phyloP scores from a whole-genome alignment of 73 alveolate genomes.

The Symbiodinium natans region DNA sequence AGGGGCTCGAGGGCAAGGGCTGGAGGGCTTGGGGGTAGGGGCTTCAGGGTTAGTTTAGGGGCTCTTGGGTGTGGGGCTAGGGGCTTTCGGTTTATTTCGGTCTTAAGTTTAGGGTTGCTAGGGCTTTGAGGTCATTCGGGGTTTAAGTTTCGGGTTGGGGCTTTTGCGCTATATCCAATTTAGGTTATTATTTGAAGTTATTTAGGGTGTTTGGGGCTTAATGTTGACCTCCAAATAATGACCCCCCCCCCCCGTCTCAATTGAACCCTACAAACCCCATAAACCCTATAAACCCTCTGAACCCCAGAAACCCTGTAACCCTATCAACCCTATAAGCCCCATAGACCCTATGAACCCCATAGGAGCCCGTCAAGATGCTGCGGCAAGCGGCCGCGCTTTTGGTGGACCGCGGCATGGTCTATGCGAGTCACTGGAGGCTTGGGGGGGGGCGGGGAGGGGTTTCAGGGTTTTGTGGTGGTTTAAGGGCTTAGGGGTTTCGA shows the following conservation, averaged over 20 bases:
- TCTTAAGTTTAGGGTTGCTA: neutral
- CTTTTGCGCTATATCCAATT: neutral
- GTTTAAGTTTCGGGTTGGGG: too few species aligned
- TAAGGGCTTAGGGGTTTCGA: neutral
- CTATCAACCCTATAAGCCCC: neutral
- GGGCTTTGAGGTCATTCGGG: neutral
- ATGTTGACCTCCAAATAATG: too few species aligned
- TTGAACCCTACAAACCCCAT: neutral
- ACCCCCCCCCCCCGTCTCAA: too few species aligned
- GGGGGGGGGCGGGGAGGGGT: too few species aligned
- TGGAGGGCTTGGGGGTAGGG: too few species aligned
- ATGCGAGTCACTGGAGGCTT: slow-evolving; percentile 70
- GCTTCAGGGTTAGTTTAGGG: too few species aligned
- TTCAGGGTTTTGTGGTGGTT: neutral
- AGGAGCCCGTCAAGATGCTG: slow-evolving; percentile 79
- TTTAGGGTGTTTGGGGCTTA: too few species aligned
- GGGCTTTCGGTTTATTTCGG: neutral
- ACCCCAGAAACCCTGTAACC: neutral
- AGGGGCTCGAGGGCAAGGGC: too few species aligned
- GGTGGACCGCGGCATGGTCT: slow-evolving; percentile 26
- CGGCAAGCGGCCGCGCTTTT: slow-evolving; percentile 46
- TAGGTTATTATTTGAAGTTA: too few species aligned
- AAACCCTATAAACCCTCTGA: neutral
- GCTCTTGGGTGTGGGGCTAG: too few species aligned
- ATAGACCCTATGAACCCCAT: neutral